Conservation (phyloP, 2,329 filamentous ascomycete species). For the Colletotrichum sansevieriae region DNA sequence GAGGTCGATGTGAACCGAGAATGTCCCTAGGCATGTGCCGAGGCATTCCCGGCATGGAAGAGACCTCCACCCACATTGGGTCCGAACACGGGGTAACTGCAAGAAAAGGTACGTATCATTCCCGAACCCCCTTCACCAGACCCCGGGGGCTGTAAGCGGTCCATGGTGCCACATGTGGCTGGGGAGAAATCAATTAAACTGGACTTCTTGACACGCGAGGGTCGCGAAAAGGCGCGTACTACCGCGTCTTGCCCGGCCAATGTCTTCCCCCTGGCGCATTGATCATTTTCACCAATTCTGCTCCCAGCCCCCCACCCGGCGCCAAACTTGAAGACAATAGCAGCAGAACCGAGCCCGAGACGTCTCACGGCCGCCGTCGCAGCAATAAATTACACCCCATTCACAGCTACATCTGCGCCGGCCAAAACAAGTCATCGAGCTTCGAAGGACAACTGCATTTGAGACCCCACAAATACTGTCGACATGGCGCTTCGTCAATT, state of each 20-base stretch:
- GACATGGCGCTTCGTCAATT: conserved; percentile 89
- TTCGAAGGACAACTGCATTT: neutral
- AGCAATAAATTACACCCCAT: conserved; percentile 14
- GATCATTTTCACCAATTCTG: conserved; percentile 37
- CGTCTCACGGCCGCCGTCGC: conserved; percentile 24
- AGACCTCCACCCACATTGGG: conserved; percentile 33
- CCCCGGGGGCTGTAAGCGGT: neutral
- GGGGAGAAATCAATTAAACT: conserved; percentile 35
- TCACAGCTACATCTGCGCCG: conserved; percentile 7
- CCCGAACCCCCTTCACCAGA: neutral
- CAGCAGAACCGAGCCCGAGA: conserved; percentile 21
- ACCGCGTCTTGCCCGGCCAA: conserved; percentile 42
- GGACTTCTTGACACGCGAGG: conserved; percentile 20
- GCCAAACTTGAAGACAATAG: conserved; percentile 37
- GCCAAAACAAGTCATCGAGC: neutral
- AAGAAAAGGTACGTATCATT: conserved; percentile 21
- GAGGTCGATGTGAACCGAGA: conserved; percentile 32
- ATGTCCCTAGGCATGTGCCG: conserved; percentile 47
- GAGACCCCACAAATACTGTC: conserved; percentile 40
- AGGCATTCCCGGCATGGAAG: conserved; percentile 40
- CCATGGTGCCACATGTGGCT: conserved; percentile 16
- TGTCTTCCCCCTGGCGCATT: conserved; percentile 43
- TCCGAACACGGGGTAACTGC: conserved; percentile 36
- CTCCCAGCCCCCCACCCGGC: conserved; percentile 45
- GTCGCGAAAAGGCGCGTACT: conserved; percentile 44